Evolutionary conservation across 257 asterid species (phyloP), one percentile per base, ranked within the genome.

Genomic region (Capsicum pubescens): DNA sequence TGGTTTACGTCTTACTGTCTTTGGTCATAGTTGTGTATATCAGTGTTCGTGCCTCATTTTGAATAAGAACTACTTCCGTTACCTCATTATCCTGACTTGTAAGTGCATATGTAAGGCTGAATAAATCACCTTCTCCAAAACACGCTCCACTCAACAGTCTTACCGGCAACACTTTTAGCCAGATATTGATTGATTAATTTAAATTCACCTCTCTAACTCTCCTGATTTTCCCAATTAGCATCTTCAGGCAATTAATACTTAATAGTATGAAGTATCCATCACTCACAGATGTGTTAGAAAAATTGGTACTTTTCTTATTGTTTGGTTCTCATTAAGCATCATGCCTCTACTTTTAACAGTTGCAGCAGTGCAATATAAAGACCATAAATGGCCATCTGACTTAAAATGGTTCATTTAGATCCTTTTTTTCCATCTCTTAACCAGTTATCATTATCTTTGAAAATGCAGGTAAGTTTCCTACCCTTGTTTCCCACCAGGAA

Each of bases 381-480:
- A 44, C 1, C 56, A 44, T 70, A 70, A 70, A n/a, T 76, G 21
- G 46, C 39, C 12, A 52, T 52, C 21, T 21, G 21, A 13, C 21
- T 12, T 4, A 0, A 67, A 12, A 12, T 52, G 46, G 46, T 21
- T 74, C 21, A 76, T 76, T 52, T 26, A 7, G 3, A 19, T 76
- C 0, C 0, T 21, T 52, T 26, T 52, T 13, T 26, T 15, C 63
- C 14, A 26, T 52, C 13, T 74, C 12, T 76, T 52, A 7, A 48
- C 81, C 3, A 13, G 4, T 7, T 74, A 7, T 21, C 21, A 12
- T 50, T 13, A 13, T 3, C 1, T 52, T 21, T 7, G 32, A 8
- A 52, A 52, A 14, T 26, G 84, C 64, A 82, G 84, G 84, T 13
- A 82, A 82, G 78, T 82, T 82, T 46, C 84, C 84, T 64, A 82